Evolutionary conservation across 2,329 filamentous ascomycete species (phyloP).

Genomic region (Cladosporium colombiae): DNA sequence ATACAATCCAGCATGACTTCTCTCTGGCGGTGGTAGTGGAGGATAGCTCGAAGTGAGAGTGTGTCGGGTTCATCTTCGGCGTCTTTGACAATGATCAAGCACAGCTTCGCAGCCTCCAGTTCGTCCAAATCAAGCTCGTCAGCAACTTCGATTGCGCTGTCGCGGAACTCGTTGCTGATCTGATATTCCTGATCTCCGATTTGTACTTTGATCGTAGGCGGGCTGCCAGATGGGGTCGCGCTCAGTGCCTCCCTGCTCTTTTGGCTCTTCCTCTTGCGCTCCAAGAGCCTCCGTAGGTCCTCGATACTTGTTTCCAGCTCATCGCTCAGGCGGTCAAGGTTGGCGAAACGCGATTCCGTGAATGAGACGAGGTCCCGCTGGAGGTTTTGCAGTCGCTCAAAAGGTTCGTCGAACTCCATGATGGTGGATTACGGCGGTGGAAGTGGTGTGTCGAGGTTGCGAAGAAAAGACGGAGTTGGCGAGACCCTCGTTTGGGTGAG

Average conservation of each 20-base stretch:
- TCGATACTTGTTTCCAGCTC: slow-evolving; percentile 67
- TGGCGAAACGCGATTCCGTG: slow-evolving; percentile 68
- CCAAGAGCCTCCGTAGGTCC: slow-evolving; percentile 70
- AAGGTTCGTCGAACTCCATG: slow-evolving; percentile 73
- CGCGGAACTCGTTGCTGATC: slow-evolving; percentile 85
- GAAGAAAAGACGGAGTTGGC: neutral
- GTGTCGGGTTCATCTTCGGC: slow-evolving; percentile 65
- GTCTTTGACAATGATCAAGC: slow-evolving; percentile 70
- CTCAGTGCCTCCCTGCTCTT: slow-evolving; percentile 71
- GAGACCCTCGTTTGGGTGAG: neutral
- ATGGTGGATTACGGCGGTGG: slow-evolving; percentile 6
- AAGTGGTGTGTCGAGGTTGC: neutral
- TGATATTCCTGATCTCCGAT: slow-evolving; percentile 72
- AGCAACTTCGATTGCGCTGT: slow-evolving; percentile 76
- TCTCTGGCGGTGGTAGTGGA: slow-evolving; percentile 84
- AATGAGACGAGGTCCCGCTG: slow-evolving; percentile 81
- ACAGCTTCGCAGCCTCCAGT: slow-evolving; percentile 72
- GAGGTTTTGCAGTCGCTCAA: slow-evolving; percentile 78
- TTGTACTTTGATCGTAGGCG: slow-evolving; percentile 57
- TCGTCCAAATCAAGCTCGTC: slow-evolving; percentile 92
- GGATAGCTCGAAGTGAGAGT: slow-evolving; percentile 74
- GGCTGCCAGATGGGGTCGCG: slow-evolving; percentile 56
- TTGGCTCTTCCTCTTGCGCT: slow-evolving; percentile 73
- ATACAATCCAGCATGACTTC: slow-evolving; percentile 81
- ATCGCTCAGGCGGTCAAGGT: slow-evolving; percentile 66